Evolutionary conservation across 2,329 filamentous ascomycete species (phyloP), one percentile per base, ranked within the genome.

Genomic region (Coleophoma eucalyptorum): DNA sequence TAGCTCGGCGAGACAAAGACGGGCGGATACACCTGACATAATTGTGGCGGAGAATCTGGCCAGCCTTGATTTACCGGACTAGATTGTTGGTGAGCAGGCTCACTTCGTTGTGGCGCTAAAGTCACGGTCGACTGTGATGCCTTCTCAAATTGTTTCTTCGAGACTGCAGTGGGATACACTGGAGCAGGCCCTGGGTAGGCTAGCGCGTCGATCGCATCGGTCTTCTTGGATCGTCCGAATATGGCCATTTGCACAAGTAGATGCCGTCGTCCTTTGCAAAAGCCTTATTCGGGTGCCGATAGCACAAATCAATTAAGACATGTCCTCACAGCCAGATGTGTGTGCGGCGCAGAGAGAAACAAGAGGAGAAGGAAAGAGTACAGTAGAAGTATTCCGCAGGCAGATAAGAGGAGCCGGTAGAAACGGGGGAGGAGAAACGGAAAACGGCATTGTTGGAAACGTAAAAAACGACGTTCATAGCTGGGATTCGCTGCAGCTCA

Each of bases 281-380:
- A 26, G 6, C 26, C 26, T 11, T 50, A 37, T 26, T 40, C 32
- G 18, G n/a, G 12, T 16, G 13, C n/a, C 19, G 42, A 21, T 26
- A 26, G 26, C 26, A 26, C 26, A 26, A 26, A 26, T 7, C 26
- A 26, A 47, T 16, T n/a, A 38, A 50, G 32, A 46, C 6, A 20
- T 44, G 40, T 26, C 10, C 26, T 26, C 26, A 26, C 2, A n/a
- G n/a, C n/a, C n/a, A n/a, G 26, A 26, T 7, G 26, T 26, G 26
- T 26, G 26, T 8, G 26, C 26, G 73, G 69, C 5, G 72, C 60
- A 32, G 61, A 55, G 15, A 49, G 51, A 18, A 70, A 50, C 64
- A 72, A 46, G 70, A 73, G 45, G 46, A 63, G 60, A 2, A 55
- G 53, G 18, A 62, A 52, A 4, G 62, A 61, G 19, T 49, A 43